Evolutionary conservation across 192 early-diverging fungal species (phyloP).

Genomic region (Coemansia sp.): DNA sequence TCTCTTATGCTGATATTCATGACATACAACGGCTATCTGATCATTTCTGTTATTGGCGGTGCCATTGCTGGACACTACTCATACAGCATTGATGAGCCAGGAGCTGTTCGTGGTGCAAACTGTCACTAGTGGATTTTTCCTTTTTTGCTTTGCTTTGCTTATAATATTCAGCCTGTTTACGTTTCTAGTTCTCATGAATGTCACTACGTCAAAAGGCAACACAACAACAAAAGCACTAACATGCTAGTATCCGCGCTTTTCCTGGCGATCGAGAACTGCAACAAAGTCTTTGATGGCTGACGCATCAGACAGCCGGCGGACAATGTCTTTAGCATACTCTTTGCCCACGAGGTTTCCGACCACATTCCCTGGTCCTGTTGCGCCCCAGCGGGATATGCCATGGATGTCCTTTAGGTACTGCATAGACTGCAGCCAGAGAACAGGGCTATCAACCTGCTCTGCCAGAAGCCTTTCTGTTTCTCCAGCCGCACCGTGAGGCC

Average conservation of each 20-base stretch:
- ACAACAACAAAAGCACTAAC: neutral
- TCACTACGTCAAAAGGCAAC: neutral
- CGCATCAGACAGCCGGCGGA: slow-evolving; percentile 55
- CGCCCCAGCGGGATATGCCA: slow-evolving; percentile 81
- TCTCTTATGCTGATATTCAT: slow-evolving; percentile 81
- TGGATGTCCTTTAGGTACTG: slow-evolving; percentile 71
- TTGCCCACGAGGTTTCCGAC: slow-evolving; percentile 86
- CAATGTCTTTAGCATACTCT: slow-evolving; percentile 76
- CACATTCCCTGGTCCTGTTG: slow-evolving; percentile 83
- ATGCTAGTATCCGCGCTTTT: slow-evolving; percentile 33
- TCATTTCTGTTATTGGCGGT: slow-evolving; percentile 65
- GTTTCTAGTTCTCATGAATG: neutral
- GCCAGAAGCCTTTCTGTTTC: slow-evolving; percentile 71
- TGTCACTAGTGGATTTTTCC: slow-evolving; percentile 36
- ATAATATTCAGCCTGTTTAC: neutral
- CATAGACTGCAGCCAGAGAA: slow-evolving; percentile 88
- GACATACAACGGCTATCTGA: slow-evolving; percentile 80
- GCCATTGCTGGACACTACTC: slow-evolving; percentile 66
- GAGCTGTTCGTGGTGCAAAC: slow-evolving; percentile 47
- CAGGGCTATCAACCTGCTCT: slow-evolving; percentile 78
- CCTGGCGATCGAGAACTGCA: slow-evolving; percentile 40
- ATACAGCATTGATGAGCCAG: slow-evolving; percentile 49
- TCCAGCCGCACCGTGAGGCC: slow-evolving; percentile 62
- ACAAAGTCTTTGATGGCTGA: slow-evolving; percentile 41
- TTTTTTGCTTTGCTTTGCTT: neutral